These are phyloP conservation scores for Chalciporus sphaerocephalus DNA, from an alignment of 768 basidiomycete species.

Conservation along the genomic window DNA sequence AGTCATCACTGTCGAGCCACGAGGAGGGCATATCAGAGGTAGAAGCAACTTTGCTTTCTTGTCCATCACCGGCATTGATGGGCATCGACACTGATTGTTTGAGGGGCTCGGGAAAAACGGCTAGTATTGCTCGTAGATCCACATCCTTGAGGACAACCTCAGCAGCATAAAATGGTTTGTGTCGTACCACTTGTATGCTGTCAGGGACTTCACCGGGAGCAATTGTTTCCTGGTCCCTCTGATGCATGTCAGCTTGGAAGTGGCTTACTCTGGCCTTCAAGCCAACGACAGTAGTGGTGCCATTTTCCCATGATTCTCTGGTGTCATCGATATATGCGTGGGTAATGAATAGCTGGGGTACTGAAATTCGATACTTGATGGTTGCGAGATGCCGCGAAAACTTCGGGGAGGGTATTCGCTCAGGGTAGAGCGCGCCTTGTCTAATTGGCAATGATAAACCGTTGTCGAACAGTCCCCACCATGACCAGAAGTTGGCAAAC, in stretches of 20 bases:
- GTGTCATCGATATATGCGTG: constrained; percentile 85
- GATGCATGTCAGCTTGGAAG: constrained; percentile 88
- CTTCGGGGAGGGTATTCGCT: constrained; percentile 72
- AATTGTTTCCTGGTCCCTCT: constrained; percentile 76
- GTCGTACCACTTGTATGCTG: constrained; percentile 56
- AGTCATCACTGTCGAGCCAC: constrained; percentile 83
- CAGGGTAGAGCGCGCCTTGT: constrained; percentile 79
- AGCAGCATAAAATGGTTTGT: constrained; percentile 85
- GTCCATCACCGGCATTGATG: constrained; percentile 41
- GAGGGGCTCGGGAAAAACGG: constrained; percentile 68
- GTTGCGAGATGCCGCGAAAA: constrained; percentile 86
- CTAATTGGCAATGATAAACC: constrained; percentile 77
- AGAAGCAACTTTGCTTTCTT: constrained; percentile 30
- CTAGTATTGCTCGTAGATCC: constrained; percentile 74
- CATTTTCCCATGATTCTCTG: constrained; percentile 74
- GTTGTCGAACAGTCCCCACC: constrained; percentile 85
- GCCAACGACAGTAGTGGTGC: constrained; percentile 76
- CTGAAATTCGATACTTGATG: constrained; percentile 79
- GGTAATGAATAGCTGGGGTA: constrained; percentile 76
- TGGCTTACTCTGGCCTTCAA: constrained; percentile 78
- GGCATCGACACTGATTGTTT: constrained; percentile 55
- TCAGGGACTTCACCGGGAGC: constrained; percentile 54
- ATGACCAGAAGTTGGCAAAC: constrained; percentile 87
- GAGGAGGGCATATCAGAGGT: constrained; percentile 38
- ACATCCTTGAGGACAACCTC: constrained; percentile 77